phyloP scores from a whole-genome alignment of 768 basidiomycete species.

The Imleria badia region DNA sequence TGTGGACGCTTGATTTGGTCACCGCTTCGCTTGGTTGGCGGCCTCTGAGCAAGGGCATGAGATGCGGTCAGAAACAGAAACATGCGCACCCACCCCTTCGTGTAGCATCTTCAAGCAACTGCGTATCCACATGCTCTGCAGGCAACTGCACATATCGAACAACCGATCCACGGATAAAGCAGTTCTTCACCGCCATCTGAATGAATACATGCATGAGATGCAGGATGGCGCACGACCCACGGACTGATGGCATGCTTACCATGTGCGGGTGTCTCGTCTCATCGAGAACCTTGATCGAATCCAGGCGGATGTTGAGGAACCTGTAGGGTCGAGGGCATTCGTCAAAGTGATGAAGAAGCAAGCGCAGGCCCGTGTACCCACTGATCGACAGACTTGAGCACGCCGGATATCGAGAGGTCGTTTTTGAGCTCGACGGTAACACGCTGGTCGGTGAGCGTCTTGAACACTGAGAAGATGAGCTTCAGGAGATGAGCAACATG shows the following conservation, averaged over 20 bases:
- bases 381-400: constrained; percentile 98
- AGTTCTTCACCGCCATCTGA: constrained; percentile 98
- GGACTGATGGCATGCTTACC: constrained; percentile 48
- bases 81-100: constrained; percentile 67
- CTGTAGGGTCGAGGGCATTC: constrained; percentile 38
- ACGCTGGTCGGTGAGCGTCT: constrained; percentile 95
- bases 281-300: constrained; percentile 90
- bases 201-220: neutral
- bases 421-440: constrained; percentile 99
- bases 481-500: constrained; percentile 15
- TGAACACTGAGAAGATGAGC: constrained; percentile 98
- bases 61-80: neutral
- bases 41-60: constrained; percentile 35
- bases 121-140: constrained; percentile 90
- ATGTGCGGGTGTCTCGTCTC: constrained; percentile 96
- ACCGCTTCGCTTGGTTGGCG: constrained; percentile 41
- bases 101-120: constrained; percentile 94
- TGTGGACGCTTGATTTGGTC: constrained; percentile 1
- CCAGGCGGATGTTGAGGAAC: constrained; percentile 94
- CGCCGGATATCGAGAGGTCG: constrained; percentile 94
- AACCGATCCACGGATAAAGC: constrained; percentile 97
- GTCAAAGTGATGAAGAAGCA: constrained; percentile 1
- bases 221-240: neutral
- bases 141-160: constrained; percentile 97
- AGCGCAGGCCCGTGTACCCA: constrained; percentile 38